These are phyloP conservation scores for Erigeron canadensis DNA, from an alignment of 129 eudicot genomes.

Conservation along the genomic window DNA sequence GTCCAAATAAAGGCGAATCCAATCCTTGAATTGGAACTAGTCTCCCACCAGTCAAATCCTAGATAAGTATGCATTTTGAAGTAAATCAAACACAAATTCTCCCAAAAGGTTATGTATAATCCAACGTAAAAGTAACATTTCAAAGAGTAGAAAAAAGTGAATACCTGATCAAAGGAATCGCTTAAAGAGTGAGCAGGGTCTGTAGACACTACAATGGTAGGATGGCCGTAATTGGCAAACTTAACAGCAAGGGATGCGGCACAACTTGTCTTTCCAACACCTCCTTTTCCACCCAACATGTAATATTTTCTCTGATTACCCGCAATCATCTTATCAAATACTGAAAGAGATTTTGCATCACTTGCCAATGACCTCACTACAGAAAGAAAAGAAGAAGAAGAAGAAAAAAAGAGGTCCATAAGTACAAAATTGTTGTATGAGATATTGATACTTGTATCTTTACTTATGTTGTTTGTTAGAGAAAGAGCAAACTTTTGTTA, in stretches of 20 bases:
- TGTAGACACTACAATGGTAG: constrained; percentile 73
- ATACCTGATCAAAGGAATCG: constrained; percentile 83
- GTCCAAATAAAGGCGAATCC: constrained; percentile 64
- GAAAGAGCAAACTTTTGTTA: no score
- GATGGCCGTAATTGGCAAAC: constrained; percentile 70
- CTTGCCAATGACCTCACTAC: constrained; percentile 57
- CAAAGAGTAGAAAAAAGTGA: not conserved
- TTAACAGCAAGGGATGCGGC: constrained; percentile 88
- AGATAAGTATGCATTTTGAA: constrained; percentile 17
- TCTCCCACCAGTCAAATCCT: constrained; percentile 79
- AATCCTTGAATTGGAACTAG: constrained; percentile 72
- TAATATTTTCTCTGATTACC: constrained; percentile 60
- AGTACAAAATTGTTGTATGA: not conserved
- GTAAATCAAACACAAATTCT: constrained; percentile 25
- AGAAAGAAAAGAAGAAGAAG: constrained; percentile 14
- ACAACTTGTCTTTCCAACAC: constrained; percentile 84
- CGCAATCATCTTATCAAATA: constrained; percentile 53
- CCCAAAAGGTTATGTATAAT: constrained; percentile 8
- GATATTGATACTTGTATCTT: not conserved
- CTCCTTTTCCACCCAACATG: constrained; percentile 89
- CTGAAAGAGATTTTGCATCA: constrained; percentile 33
- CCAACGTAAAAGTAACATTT: constrained; percentile 8
- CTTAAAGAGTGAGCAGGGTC: constrained; percentile 90
- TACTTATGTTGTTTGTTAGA: no score
- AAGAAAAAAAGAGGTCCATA: no score